These are phyloP conservation scores for Neopestalotiopsis clavispora DNA, from an alignment of 2,329 filamentous ascomycete species.

Conservation along the genomic window DNA sequence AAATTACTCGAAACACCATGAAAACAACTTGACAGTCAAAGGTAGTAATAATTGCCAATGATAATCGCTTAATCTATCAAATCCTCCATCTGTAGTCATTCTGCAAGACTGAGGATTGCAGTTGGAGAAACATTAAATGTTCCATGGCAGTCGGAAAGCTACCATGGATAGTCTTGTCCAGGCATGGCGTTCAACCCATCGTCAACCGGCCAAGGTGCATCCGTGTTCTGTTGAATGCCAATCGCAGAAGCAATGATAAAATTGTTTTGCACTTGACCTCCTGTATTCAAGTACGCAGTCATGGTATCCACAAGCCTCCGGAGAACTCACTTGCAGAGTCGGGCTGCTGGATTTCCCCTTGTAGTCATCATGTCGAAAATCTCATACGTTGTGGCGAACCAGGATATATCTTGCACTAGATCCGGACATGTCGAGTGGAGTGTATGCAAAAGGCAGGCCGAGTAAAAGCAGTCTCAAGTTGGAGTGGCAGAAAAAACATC, in stretches of 20 bases:
- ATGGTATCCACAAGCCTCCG: neutral
- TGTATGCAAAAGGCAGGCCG: neutral
- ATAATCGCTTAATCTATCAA: too few species aligned
- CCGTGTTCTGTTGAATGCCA: neutral
- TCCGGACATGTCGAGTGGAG: neutral
- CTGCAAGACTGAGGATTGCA: neutral
- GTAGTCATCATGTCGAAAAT: neutral
- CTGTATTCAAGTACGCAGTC: neutral
- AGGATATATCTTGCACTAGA: neutral
- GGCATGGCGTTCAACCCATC: too few species aligned
- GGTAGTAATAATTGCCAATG: too few species aligned
- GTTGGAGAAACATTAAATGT: neutral
- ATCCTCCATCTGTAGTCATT: neutral
- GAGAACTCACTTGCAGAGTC: neutral
- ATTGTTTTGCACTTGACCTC: neutral
- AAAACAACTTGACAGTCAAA: too few species aligned
- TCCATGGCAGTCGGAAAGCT: neutral
- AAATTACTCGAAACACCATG: too few species aligned
- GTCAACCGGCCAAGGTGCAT: neutral
- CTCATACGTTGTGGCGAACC: neutral
- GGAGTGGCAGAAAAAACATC: neutral
- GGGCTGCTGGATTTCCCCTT: neutral
- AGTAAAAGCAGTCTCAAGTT: slow-evolving; percentile 5
- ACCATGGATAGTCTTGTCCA: neutral
- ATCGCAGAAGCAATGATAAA: neutral